phyloP scores from a whole-genome alignment of 768 basidiomycete species.

The Lyophyllum atratum region DNA sequence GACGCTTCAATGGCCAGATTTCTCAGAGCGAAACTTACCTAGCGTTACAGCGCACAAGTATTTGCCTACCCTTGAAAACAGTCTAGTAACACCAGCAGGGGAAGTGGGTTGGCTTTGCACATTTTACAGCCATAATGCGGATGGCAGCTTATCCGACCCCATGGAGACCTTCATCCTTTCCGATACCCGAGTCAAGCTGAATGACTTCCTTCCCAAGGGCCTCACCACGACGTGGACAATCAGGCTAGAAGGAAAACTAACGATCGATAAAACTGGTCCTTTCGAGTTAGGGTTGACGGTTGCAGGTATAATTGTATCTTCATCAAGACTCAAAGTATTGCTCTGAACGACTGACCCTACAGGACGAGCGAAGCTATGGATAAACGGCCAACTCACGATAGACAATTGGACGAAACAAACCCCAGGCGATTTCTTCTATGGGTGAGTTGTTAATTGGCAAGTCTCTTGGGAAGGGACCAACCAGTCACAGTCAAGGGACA shows the following conservation, averaged over 20 bases:
- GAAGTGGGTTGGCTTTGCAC: constrained; percentile 63
- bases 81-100: constrained; percentile 51
- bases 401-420: constrained; percentile 75
- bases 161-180: constrained; percentile 50
- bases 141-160: constrained; percentile 45
- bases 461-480: neutral
- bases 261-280: constrained; percentile 44
- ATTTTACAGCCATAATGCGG: constrained; percentile 58
- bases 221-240: constrained; percentile 57
- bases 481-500: constrained; percentile 53
- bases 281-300: constrained; percentile 68
- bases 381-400: constrained; percentile 58
- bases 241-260: constrained; percentile 54
- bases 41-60: constrained; percentile 57
- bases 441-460: constrained; percentile 30
- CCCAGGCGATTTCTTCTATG: constrained; percentile 71
- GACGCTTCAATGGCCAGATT: constrained; percentile 15
- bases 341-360: neutral
- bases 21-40: neutral
- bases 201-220: constrained; percentile 63
- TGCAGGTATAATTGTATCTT: constrained; percentile 38
- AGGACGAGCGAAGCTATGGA: constrained; percentile 65
- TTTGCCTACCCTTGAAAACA: constrained; percentile 67
- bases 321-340: neutral
- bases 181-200: constrained; percentile 66